Evolutionary conservation across 768 basidiomycete genomes (phyloP).

Genomic region (Podaxis sp.): DNA sequence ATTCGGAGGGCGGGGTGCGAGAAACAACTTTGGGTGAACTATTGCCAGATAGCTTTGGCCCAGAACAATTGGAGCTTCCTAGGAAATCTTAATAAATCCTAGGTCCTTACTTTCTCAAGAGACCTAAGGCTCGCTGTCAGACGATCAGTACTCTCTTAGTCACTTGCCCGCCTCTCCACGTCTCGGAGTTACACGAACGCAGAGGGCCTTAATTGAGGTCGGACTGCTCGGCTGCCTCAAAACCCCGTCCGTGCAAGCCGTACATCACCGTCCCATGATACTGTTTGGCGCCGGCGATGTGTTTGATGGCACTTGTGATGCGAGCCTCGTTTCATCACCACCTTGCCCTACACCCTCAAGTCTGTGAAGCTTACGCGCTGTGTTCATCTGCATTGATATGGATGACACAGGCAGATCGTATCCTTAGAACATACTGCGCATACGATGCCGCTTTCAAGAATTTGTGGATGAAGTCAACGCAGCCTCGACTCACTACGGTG

Average conservation of each 20-base stretch:
- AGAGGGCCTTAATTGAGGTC: neutral
- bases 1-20: slow-evolving; percentile 50
- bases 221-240: neutral
- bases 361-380: no score
- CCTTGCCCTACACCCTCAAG: no score
- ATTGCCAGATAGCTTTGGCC: slow-evolving; percentile 87
- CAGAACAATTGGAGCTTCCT: slow-evolving; percentile 69
- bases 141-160: no score
- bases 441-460: no score
- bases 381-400: no score
- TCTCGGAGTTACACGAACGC: neutral
- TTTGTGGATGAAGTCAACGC: no score
- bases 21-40: slow-evolving; percentile 71
- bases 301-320: neutral
- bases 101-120: neutral
- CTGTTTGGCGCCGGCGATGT: no score
- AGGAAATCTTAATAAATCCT: slow-evolving; percentile 17
- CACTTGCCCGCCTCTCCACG: no score
- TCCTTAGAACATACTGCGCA: no score
- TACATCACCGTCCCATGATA: neutral
- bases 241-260: neutral
- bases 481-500: no score
- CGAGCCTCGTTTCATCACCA: neutral
- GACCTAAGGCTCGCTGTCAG: no score
- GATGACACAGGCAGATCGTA: no score